Evolutionary conservation across 1,139 yeast genomes (phyloP), one percentile per base, ranked within the genome.

Genomic region (Yarrowia galli): DNA sequence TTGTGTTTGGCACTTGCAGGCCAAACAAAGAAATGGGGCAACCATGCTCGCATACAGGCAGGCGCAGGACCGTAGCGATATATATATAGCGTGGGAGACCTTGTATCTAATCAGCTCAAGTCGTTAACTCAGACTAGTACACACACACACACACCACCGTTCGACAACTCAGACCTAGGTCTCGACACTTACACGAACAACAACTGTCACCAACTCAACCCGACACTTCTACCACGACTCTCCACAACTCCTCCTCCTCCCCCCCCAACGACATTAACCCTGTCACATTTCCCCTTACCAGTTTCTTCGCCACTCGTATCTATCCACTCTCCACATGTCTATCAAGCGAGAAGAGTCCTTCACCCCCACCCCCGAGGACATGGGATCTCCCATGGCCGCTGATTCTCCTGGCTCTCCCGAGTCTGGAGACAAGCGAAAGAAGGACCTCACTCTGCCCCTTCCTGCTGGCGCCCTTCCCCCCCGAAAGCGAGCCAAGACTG

Each of bases 401-500:
- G 56, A 28, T 9, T 45, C 65, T 18, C 67, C 61, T 6, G 40
- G 13, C 22, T 49, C 67, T 12, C 67, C 73, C 22, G 71, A 70
- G 51, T 42, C 64, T 20, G 51, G 64, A 18, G 64, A 58, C 63
- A 74, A 74, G 67, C 71, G 77, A 22, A 75, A 73, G 67, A 75
- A 73, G 67, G 71, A 72, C 42, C 72, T 75, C 74, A 73, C 74
- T 25, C 72, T 76, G 64, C 81, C 80, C 16, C 75, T 75, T 40
- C 79, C 79, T 13, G 76, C 77, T 25, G 80, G 79, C 3, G 74
- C 91, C 38, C 83, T 93, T 71, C 98, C 98, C 40, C 98, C 98
- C 68, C 86, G 99, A 71, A 95, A 95, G 81, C 86, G 98, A 74
- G 99, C 99, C 13, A 92, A 91, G 82, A 95, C 99, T 53, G 87